Base-by-base conservation (phyloP, 495 filamentous ascomycete species). In the Hypoxylon fragiforme region DNA sequence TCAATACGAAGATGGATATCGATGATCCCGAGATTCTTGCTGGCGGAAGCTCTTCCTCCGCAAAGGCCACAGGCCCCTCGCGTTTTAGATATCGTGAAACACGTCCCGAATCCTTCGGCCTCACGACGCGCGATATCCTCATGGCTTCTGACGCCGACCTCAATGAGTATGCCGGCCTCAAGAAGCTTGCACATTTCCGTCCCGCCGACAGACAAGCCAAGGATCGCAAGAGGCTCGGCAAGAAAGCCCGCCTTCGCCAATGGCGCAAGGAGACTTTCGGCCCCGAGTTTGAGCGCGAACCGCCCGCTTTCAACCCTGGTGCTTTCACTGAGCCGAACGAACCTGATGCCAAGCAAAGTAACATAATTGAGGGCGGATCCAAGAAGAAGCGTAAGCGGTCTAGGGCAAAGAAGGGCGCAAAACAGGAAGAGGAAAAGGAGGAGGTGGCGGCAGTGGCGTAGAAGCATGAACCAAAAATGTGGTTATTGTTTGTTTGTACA, bases 181-280 rank as follows among this genome's bases (percentile, higher is more conserved):
- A 97, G 81, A 96, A 96, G 72, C 79, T 96, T 52, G 92, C 92
- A 8, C 73, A 88, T 16, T 98, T 94, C 75, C 80, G 94, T 44
- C 91, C 96, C 65, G 70, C 74, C 1, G 89, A 90, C 62, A 92
- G 92, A 80, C 97, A 97, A 77, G 75, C 74, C 50, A 86, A 85
- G 60, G 94, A 98, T 65, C 85, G 85, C 73, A 95, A 92, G 74
- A 80, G 79, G 59, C 77, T 96, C 24, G 87, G 89, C 51, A 97
- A 97, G 82, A 97, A 97, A 72, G 89, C 88, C 19, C 80, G 91
- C 21, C 72, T 97, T 43, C 76, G 89, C 64, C 79, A 97, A 71
- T 97, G 94, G 94, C 82, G 94, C 49, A 85, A 87, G 72, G 94
- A 97, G 46, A 89, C 86, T 1, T 98, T 97, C 76, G 94, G 94